phyloP scores from a whole-genome alignment of 2,329 filamentous ascomycete genomes.

The Rhytidhysteron rufulum region DNA sequence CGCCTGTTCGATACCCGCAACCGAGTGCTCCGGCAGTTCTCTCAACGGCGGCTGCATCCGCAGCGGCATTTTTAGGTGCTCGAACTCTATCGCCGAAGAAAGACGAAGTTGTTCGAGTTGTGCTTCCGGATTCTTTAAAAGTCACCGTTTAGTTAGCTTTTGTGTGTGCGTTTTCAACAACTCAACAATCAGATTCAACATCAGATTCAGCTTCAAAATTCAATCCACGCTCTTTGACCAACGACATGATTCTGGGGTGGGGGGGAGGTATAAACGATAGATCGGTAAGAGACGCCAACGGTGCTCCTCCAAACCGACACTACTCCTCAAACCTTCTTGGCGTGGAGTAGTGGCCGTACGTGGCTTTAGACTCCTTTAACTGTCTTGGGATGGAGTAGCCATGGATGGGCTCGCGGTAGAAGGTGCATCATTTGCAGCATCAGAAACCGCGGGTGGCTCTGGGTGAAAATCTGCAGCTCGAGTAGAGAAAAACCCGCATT shows the following conservation, averaged over 20 bases:
- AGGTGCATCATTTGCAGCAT: conserved; percentile 13
- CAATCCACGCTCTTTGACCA: background rate
- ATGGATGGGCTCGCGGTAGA: conserved; percentile 5
- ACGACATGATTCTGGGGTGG: conserved; percentile 2
- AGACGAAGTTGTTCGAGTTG: conserved; percentile 47
- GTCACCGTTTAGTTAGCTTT: conserved; percentile 24
- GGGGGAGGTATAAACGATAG: conserved; percentile 13
- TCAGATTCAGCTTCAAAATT: conserved; percentile 9
- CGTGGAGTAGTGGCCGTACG: conserved; percentile 3
- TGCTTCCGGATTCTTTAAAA: conserved; percentile 41
- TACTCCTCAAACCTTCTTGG: conserved; percentile 10
- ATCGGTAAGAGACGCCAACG: conserved; percentile 26
- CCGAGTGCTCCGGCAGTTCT: conserved; percentile 34
- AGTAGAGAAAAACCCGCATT: conserved; percentile 32
- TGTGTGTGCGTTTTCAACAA: conserved; percentile 8
- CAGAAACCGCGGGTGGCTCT: conserved; percentile 15
- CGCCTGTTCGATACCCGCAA: conserved; percentile 8
- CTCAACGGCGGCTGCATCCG: conserved; percentile 28
- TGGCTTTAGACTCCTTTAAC: conserved; percentile 10
- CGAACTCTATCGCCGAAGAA: conserved; percentile 41
- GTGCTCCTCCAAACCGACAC: conserved; percentile 22
- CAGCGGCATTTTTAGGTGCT: conserved; percentile 33
- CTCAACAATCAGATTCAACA: conserved; percentile 7
- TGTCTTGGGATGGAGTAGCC: conserved; percentile 4
- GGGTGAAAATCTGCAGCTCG: conserved; percentile 26